These are phyloP conservation scores for Pelargonium citronellum DNA, from an alignment of 441 rosid species.

Conservation along the genomic window DNA sequence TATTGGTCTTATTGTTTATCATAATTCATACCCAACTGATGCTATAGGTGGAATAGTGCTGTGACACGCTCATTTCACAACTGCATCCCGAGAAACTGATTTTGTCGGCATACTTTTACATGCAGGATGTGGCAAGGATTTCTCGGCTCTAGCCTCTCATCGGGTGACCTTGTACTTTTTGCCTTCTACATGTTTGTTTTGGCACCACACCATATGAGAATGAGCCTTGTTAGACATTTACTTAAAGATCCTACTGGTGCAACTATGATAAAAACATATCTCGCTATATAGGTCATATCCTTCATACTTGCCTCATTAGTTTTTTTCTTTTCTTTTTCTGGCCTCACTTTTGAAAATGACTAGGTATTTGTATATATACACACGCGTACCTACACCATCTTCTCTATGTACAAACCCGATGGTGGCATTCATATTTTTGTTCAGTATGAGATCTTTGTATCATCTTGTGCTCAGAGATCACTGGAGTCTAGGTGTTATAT, in stretches of 20 bases:
- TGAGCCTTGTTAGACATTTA: not conserved
- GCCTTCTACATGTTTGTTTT: not conserved
- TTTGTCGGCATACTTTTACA: too few species aligned
- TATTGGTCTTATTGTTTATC: not conserved
- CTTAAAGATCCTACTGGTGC: not conserved
- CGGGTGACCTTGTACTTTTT: not conserved
- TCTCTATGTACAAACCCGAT: not conserved
- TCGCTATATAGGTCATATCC: not conserved
- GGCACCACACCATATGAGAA: not conserved
- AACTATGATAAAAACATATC: not conserved
- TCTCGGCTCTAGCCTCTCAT: not conserved
- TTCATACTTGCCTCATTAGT: not conserved
- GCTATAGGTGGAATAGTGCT: not conserved
- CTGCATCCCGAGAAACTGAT: not conserved
- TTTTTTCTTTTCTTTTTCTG: not conserved
- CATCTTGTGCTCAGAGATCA: not conserved
- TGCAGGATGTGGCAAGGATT: conserved; percentile 1
- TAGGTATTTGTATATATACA: not conserved
- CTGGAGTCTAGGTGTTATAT: not conserved
- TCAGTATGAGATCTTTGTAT: not conserved
- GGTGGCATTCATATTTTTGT: not conserved
- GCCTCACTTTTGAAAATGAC: not conserved
- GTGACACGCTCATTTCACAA: not conserved
- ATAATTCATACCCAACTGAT: too few species aligned
- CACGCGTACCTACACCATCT: not conserved